A percentile compares a stretch with the other conserved stretches of the same genome.
Evolutionary conservation across 2,329 filamentous ascomycete genomes (phyloP).

Genomic region (Pyrenophora graminea): DNA sequence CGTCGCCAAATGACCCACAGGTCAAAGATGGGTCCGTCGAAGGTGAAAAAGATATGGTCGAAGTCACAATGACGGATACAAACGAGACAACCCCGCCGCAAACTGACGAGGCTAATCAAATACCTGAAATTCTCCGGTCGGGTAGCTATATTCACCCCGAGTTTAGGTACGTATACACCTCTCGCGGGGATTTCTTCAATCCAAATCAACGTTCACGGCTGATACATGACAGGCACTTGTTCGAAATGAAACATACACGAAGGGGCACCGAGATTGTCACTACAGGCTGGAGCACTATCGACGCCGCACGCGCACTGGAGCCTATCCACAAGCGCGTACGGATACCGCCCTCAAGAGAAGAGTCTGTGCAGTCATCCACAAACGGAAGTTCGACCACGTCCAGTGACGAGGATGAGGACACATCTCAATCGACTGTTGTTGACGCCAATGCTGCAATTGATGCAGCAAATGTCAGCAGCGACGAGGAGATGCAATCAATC

Average conservation of each 20-base stretch:
- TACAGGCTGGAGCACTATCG: constrained; percentile 68
- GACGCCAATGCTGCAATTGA: constrained; percentile 36
- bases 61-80: constrained; percentile 80
- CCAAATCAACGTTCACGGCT: not conserved
- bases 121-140: constrained; percentile 55
- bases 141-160: constrained; percentile 67
- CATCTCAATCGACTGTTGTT: constrained; percentile 25
- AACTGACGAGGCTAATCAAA: constrained; percentile 25
- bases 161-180: constrained; percentile 36
- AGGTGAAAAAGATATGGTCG: constrained; percentile 89
- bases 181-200: not conserved
- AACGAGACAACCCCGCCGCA: constrained; percentile 37
- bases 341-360: constrained; percentile 35
- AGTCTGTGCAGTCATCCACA: constrained; percentile 41
- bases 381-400: constrained; percentile 34
- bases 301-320: constrained; percentile 63
- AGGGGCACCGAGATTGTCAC: constrained; percentile 63
- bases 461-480: constrained; percentile 41
- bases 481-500: constrained; percentile 43
- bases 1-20: constrained; percentile 70
- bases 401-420: constrained; percentile 43
- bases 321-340: constrained; percentile 56
- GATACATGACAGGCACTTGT: constrained; percentile 55
- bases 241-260: constrained; percentile 71
- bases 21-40: constrained; percentile 79